A percentile compares a stretch with the other conserved stretches of the same genome.
Evolutionary conservation across 176 grass and related monocot genomes (phyloP).

Genomic region (Avena atlantica): DNA sequence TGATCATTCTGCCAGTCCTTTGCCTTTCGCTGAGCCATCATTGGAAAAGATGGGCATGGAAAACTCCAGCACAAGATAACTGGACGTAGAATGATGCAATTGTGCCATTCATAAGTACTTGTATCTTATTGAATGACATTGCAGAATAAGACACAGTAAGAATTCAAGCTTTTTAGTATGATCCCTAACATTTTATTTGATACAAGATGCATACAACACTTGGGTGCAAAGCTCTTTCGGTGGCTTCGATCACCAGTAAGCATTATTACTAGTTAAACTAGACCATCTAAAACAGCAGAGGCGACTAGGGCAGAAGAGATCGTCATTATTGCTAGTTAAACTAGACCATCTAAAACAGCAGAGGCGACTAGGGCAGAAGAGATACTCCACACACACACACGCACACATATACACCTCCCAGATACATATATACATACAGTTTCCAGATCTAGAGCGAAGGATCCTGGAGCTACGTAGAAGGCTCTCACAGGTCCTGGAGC

Average conservation of each 20-base stretch:
- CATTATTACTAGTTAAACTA: neutral
- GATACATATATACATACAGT: neutral
- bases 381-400: neutral
- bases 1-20: neutral
- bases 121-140: neutral
- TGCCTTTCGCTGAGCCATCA: neutral
- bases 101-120: neutral
- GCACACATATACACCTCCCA: constrained; percentile 21
- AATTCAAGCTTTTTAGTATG: neutral
- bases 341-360: constrained; percentile 19
- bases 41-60: neutral
- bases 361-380: neutral
- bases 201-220: neutral
- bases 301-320: neutral
- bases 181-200: neutral
- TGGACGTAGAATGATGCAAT: neutral
- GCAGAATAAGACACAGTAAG: neutral
- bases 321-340: neutral
- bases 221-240: neutral
- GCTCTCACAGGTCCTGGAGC: constrained; percentile 47
- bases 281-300: constrained; percentile 9
- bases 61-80: neutral
- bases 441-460: neutral
- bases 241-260: neutral
- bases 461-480: neutral